Evolutionary conservation across 163 green algal species (phyloP).

Genomic region (Picocystis sp.): DNA sequence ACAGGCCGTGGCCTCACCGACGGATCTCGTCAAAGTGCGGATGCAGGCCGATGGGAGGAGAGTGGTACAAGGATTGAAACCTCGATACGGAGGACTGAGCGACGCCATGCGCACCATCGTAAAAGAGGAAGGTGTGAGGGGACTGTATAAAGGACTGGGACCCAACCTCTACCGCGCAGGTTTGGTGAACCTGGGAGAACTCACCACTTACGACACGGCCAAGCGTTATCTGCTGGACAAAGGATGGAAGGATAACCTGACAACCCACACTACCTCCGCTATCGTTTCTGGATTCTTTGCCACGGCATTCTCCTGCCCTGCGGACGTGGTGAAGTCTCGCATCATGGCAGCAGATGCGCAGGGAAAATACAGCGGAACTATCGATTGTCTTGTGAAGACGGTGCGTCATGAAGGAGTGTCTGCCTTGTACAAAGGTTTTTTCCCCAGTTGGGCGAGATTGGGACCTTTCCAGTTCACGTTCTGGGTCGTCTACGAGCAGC

Average conservation of each 20-base stretch:
- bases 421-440: slow-evolving; percentile 22
- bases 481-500: slow-evolving; percentile 12
- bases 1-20: slow-evolving; percentile 31
- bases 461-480: slow-evolving; percentile 13
- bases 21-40: slow-evolving; percentile 42
- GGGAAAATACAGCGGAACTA: slow-evolving; percentile 16
- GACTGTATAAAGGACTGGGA: slow-evolving; percentile 27
- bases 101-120: slow-evolving; percentile 20
- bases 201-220: slow-evolving; percentile 37
- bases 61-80: slow-evolving; percentile 19
- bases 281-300: slow-evolving; percentile 27
- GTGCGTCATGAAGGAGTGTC: slow-evolving; percentile 23
- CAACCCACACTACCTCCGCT: slow-evolving; percentile 18
- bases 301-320: slow-evolving; percentile 21
- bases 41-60: slow-evolving; percentile 23
- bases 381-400: slow-evolving; percentile 31
- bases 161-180: slow-evolving; percentile 36
- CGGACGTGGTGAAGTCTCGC: slow-evolving; percentile 42
- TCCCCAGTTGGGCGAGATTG: slow-evolving; percentile 4
- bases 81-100: slow-evolving; percentile 20
- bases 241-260: slow-evolving; percentile 17
- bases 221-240: slow-evolving; percentile 15
- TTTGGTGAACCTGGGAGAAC: slow-evolving; percentile 43
- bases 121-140: slow-evolving; percentile 17
- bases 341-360: slow-evolving; percentile 27